Evolutionary conservation across 164 flowering plant genomes (phyloP), one percentile per base, ranked within the genome.

Genomic region (Chimonanthus salicifolius): DNA sequence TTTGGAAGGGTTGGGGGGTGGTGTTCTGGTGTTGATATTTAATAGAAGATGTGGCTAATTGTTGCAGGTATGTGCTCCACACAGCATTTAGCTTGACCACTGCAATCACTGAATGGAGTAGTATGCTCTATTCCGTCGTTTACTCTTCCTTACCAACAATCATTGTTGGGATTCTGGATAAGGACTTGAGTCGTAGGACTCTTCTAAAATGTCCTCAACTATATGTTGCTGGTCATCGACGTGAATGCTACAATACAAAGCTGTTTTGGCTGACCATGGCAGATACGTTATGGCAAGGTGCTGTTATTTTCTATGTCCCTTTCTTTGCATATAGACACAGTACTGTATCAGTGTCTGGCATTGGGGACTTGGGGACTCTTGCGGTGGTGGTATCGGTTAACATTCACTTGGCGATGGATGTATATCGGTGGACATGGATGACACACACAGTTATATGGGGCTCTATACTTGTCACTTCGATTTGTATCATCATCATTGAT

Each of bases 201-300:
- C 88, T 96, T 74, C 78, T 92, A n/a, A 83, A 76, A 66, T 71
- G 83, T 80, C 98, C 99, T 68, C 90, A 84, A 76, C 94, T 96
- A 15, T 96, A 96, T 78, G 93, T 92, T 50, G 81, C 94, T 60
- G 99, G 99, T 20, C 98, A 90, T 21, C 87, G 94, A 74, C 75
- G 82, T 58, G 99, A 94, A 74, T 54, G 84, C 78, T 96, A 92
- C 85, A 90, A 87, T 74, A 47, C 77, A 16, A 88, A 74, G 62
- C 75, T 96, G 62, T 96, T 96, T 80, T 89, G 90, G 88, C 9
- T 88, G 46, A 96, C 93, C 70, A 92, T 96, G 89, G 15, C 78
- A 4, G 99, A 96, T 79, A 94, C 97, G 1, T n/a, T 94, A 68
- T 96, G 98, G 97, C 98, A 96, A 80, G 94, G 98, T 74, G 75